Percentiles rank a stretch among this genome's conserved stretches.
phyloP scores from a whole-genome alignment of 2,329 filamentous ascomycete species.

The Penicillium occitanis region DNA sequence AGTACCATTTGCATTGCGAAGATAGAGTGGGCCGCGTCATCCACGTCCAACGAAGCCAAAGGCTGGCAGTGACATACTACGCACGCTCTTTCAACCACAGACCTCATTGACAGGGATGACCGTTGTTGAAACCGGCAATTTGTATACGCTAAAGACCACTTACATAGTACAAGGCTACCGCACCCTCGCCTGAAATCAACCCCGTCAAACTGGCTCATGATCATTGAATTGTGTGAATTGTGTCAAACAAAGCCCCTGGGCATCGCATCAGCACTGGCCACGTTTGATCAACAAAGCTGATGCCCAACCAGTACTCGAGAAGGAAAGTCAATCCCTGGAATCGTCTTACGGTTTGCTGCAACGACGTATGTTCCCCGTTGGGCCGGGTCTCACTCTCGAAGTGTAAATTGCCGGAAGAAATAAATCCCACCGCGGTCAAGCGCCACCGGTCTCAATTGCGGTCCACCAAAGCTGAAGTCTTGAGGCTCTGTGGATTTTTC shows the following conservation, averaged over 20 bases:
- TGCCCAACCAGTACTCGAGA: conserved; percentile 11
- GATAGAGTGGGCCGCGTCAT: neutral
- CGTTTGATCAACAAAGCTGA: conserved; percentile 1
- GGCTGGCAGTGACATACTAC: neutral
- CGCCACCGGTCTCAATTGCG: conserved; percentile 11
- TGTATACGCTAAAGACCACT: conserved; percentile 5
- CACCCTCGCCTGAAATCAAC: neutral
- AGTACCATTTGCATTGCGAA: neutral
- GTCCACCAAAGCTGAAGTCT: conserved; percentile 8
- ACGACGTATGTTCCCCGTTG: neutral
- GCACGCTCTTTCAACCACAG: neutral
- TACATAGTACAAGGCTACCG: neutral
- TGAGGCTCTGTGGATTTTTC: conserved; percentile 10
- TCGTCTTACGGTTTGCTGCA: neutral
- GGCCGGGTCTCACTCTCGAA: neutral
- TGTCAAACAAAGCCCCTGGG: neutral
- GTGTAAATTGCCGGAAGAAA: neutral
- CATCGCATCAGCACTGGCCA: neutral
- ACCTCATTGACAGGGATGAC: conserved; percentile 11
- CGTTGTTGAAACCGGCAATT: conserved; percentile 6
- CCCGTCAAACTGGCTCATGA: neutral
- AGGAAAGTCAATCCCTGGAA: conserved; percentile 10
- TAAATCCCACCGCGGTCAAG: neutral
- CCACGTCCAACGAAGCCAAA: neutral
- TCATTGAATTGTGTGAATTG: neutral